These are phyloP conservation scores for Puya raimondii DNA, from an alignment of 176 grass and related monocot genomes.

Conservation along the genomic window DNA sequence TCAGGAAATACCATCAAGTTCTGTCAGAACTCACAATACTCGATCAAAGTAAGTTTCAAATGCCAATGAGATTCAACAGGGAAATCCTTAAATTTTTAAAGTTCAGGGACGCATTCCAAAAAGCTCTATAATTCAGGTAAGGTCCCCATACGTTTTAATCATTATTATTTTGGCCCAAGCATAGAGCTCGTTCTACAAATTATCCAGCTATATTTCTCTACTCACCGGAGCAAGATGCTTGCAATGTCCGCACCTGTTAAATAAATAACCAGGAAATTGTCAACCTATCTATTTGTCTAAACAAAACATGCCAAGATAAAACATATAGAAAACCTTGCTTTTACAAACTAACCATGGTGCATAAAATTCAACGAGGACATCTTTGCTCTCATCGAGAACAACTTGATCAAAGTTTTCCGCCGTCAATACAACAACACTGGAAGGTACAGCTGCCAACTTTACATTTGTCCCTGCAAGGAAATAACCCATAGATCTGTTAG, in stretches of 20 bases:
- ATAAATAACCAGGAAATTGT: constrained; percentile 22
- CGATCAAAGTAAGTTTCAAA: no score
- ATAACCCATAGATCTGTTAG: constrained; percentile 6
- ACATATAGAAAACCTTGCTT: not conserved
- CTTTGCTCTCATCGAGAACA: constrained; percentile 92
- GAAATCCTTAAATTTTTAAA: no score
- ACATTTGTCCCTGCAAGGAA: constrained; percentile 74
- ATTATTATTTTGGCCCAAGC: not conserved
- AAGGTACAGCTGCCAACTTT: constrained; percentile 72
- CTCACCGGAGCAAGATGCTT: constrained; percentile 97
- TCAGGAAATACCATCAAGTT: no score
- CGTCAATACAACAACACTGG: constrained; percentile 64
- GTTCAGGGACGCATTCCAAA: no score
- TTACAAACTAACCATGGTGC: constrained; percentile 74
- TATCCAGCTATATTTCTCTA: constrained; percentile 6
- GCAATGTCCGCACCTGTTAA: constrained; percentile 90
- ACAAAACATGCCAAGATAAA: not conserved
- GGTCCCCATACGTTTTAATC: no score
- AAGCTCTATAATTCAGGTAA: no score
- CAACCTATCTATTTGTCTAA: not conserved
- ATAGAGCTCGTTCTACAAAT: not conserved
- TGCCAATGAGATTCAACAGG: not conserved
- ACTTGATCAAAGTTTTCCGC: constrained; percentile 59
- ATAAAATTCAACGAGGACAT: constrained; percentile 99
- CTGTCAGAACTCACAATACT: no score